These are phyloP conservation scores for Jaminaea rosea DNA, from an alignment of 1,284 basidiomycete species.

Conservation along the genomic window DNA sequence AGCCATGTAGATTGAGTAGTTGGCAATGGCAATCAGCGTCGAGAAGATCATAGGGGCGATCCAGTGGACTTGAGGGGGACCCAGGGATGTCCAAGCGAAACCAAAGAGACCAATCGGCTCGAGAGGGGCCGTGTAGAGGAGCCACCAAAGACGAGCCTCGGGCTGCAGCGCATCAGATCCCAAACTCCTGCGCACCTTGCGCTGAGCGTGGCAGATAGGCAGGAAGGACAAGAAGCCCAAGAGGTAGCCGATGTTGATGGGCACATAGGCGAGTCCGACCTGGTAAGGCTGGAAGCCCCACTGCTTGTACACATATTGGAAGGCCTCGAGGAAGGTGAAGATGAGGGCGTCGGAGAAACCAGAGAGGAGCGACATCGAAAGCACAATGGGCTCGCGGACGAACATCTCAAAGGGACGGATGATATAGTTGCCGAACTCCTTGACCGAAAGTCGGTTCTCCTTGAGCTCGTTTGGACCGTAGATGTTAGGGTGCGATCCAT, in stretches of 20 bases:
- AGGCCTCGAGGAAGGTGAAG: constrained; percentile 50
- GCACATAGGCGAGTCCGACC: constrained; percentile 47
- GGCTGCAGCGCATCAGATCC: constrained; percentile 40
- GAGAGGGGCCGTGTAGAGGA: constrained; percentile 48
- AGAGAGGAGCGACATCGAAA: constrained; percentile 48
- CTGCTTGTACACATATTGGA: constrained; percentile 48
- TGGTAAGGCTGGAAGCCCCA: constrained; percentile 48
- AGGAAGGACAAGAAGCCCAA: constrained; percentile 47
- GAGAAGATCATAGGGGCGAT: constrained; percentile 50
- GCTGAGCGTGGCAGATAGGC: constrained; percentile 41
- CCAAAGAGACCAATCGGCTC: constrained; percentile 49
- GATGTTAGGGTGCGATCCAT: constrained; percentile 43
- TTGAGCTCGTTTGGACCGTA: constrained; percentile 49
- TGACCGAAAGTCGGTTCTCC: constrained; percentile 43
- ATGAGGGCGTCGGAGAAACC: constrained; percentile 49
- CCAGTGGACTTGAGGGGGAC: constrained; percentile 47
- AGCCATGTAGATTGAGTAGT: constrained; percentile 40
- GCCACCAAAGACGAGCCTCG: constrained; percentile 48
- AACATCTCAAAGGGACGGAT: constrained; percentile 48
- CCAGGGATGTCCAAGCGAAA: constrained; percentile 50
- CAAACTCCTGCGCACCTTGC: constrained; percentile 17
- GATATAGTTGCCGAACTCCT: constrained; percentile 47
- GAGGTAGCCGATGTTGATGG: constrained; percentile 49
- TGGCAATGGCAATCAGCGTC: constrained; percentile 49
- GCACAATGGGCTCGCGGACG: constrained; percentile 49